Evolutionary conservation across 1,284 basidiomycete species (phyloP).

Genomic region (Microbotryomycetes sp.): DNA sequence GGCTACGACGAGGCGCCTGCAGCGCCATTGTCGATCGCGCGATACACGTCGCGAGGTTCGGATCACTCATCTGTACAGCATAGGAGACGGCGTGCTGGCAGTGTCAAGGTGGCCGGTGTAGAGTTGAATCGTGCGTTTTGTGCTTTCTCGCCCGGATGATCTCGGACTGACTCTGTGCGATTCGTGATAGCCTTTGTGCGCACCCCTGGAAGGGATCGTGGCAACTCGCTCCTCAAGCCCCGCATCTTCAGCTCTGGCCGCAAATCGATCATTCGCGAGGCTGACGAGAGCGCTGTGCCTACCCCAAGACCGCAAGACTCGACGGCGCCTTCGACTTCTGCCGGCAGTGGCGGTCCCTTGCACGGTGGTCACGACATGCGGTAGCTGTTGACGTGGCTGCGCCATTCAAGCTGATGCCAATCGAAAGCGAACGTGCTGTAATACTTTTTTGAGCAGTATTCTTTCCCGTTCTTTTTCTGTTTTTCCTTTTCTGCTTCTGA

Average conservation of each 20-base stretch:
- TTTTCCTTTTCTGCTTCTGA: no score
- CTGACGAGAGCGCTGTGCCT: background rate
- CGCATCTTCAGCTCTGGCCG: conserved; percentile 8
- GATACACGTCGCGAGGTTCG: conserved; percentile 16
- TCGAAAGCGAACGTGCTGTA: no score
- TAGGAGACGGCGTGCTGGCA: background rate
- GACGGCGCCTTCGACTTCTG: no score
- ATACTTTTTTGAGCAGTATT: no score
- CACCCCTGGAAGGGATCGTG: background rate
- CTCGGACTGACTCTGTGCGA: background rate
- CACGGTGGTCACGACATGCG: no score
- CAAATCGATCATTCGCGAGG: conserved; percentile 10
- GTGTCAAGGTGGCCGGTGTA: background rate
- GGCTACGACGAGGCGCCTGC: conserved; percentile 36
- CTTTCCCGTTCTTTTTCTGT: no score
- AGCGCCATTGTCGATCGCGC: conserved; percentile 9
- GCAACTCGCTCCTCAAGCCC: background rate
- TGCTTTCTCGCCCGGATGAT: no score
- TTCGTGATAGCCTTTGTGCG: conserved; percentile 7
- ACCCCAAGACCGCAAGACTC: no score
- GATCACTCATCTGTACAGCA: background rate
- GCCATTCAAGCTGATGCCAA: no score
- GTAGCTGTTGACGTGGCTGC: no score
- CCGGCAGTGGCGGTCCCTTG: no score
- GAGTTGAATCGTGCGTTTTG: conserved; percentile 13